Evolutionary conservation across 2,329 filamentous ascomycete species (phyloP).

Genomic region (Paecilomyces niveus): DNA sequence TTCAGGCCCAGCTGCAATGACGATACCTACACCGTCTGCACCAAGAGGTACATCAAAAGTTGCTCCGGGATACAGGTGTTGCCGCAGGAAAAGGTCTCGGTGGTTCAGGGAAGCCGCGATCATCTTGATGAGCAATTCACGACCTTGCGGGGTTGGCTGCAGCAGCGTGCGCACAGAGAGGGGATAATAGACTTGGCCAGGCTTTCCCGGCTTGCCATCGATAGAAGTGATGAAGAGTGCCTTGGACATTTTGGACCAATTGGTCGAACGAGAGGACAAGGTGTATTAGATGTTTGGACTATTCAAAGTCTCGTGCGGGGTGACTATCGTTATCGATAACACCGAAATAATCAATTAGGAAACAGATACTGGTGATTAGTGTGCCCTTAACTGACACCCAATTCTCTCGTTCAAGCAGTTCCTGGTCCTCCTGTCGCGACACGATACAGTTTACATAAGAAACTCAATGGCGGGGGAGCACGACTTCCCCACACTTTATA

Average conservation of each 20-base stretch:
- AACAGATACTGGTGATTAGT: neutral
- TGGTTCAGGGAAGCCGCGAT: constrained; percentile 83
- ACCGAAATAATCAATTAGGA: neutral
- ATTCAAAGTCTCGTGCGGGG: neutral
- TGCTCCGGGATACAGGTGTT: constrained; percentile 81
- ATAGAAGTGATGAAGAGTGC: constrained; percentile 41
- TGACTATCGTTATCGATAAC: neutral
- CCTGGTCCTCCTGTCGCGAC: neutral
- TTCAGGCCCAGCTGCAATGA: constrained; percentile 56
- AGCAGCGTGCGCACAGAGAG: constrained; percentile 52
- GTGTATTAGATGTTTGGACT: neutral
- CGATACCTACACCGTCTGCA: constrained; percentile 72
- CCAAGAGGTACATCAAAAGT: constrained; percentile 73
- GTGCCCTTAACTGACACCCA: neutral
- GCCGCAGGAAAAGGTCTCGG: constrained; percentile 88
- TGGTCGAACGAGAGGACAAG: neutral
- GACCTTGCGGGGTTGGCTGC: constrained; percentile 55
- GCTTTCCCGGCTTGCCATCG: constrained; percentile 61
- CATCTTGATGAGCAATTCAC: constrained; percentile 68
- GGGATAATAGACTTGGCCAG: constrained; percentile 69
- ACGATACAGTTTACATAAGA: neutral
- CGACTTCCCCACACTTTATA: neutral
- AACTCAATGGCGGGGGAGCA: neutral
- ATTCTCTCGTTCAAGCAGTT: neutral
- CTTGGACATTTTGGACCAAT: constrained; percentile 33